A percentile compares a stretch with the other conserved stretches of the same genome.
Conservation (phyloP, 1,139 yeast genomes). For the Diutina pseudorugosa region DNA sequence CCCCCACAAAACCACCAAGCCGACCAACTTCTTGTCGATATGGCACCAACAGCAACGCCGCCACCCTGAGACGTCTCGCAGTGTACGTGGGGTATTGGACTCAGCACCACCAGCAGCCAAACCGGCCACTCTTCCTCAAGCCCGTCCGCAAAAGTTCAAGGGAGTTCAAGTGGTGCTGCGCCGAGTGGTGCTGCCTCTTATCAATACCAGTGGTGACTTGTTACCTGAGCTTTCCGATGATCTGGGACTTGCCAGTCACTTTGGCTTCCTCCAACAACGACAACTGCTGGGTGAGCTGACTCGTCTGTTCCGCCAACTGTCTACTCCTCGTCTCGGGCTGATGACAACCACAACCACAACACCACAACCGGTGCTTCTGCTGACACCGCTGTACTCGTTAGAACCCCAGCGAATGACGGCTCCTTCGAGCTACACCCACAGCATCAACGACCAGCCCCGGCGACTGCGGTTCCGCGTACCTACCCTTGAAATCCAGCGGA, state of each 20-base stretch:
- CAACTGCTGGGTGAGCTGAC: slow-evolving; percentile 5
- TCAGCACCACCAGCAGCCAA: slow-evolving; percentile 12
- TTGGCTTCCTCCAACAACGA: slow-evolving; percentile 13
- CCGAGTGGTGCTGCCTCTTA: slow-evolving; percentile 26
- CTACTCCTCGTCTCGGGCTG: background rate
- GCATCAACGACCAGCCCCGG: slow-evolving; percentile 1
- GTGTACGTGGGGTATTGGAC: slow-evolving; percentile 5
- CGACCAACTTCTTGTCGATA: slow-evolving; percentile 5
- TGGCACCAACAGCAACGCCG: slow-evolving; percentile 8
- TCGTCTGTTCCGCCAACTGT: background rate
- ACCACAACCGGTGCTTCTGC: background rate
- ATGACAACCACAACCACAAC: background rate
- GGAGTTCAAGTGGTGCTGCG: slow-evolving; percentile 34
- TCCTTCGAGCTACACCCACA: slow-evolving; percentile 3
- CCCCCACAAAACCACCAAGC: background rate
- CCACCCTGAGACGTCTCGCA: background rate
- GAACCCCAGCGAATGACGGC: slow-evolving; percentile 3
- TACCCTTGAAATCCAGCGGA: slow-evolving; percentile 30
- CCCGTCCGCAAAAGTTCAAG: slow-evolving; percentile 20
- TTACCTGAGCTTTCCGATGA: slow-evolving; percentile 36
- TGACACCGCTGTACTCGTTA: slow-evolving; percentile 4
- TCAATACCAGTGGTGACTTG: slow-evolving; percentile 24
- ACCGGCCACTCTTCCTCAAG: slow-evolving; percentile 6
- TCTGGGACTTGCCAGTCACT: slow-evolving; percentile 33
- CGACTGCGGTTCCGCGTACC: slow-evolving; percentile 26